These are phyloP conservation scores for Clarireedia hainanense DNA, from an alignment of 2,329 filamentous ascomycete species.

Conservation along the genomic window DNA sequence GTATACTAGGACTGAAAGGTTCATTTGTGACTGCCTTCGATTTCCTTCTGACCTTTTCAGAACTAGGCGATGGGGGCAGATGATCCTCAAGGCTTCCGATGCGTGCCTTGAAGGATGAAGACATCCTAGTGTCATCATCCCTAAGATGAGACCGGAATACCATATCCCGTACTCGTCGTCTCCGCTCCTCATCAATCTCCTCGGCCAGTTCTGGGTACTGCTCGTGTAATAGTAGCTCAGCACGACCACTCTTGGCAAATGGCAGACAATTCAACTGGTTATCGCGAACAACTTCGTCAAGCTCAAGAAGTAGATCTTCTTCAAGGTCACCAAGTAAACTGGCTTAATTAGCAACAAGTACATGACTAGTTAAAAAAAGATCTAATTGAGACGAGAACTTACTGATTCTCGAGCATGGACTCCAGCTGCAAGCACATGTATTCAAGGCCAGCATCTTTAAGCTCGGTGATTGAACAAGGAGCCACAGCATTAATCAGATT, in stretches of 20 bases:
- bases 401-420: conserved; percentile 79
- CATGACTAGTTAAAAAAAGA: background rate
- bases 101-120: conserved; percentile 52
- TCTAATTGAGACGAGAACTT: background rate
- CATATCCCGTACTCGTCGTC: conserved; percentile 68
- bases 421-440: conserved; percentile 91
- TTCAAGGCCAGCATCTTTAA: conserved; percentile 81
- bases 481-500: conserved; percentile 79
- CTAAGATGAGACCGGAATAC: conserved; percentile 55
- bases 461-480: conserved; percentile 72
- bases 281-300: conserved; percentile 71
- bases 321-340: conserved; percentile 74
- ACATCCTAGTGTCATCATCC: conserved; percentile 56
- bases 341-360: background rate
- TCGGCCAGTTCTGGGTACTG: conserved; percentile 34
- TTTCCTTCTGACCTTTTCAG: conserved; percentile 38
- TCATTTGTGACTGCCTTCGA: conserved; percentile 44
- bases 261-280: conserved; percentile 76
- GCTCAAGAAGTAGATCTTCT: conserved; percentile 68
- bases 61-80: conserved; percentile 28
- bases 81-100: conserved; percentile 60
- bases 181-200: conserved; percentile 61
- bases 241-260: conserved; percentile 66
- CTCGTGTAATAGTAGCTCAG: conserved; percentile 58
- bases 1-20: conserved; percentile 57